Evolutionary conservation across 2,329 filamentous ascomycete genomes (phyloP).

Genomic region (Didymella sp.): DNA sequence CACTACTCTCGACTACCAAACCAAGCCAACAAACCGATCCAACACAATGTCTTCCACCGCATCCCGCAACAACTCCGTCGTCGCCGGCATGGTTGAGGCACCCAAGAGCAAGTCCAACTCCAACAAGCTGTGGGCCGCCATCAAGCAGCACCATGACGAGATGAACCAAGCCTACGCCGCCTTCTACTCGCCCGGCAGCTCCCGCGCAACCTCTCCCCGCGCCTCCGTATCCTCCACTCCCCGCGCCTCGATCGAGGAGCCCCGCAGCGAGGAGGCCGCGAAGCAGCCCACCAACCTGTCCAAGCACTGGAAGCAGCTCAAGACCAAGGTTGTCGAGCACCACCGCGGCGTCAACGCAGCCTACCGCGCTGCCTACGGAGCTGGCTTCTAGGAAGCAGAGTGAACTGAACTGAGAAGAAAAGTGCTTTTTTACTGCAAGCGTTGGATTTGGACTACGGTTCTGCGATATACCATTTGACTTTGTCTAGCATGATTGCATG

Average conservation of each 20-base stretch:
- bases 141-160: conserved; percentile 42
- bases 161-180: conserved; percentile 40
- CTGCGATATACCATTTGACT: conserved; percentile 23
- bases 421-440: conserved; percentile 16
- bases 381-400: conserved; percentile 5
- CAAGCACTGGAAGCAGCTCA: conserved; percentile 36
- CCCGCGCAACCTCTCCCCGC: conserved; percentile 12
- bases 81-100: conserved; percentile 18
- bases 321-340: conserved; percentile 42
- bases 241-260: conserved; percentile 25
- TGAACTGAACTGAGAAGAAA: conserved; percentile 8
- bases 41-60: conserved; percentile 22
- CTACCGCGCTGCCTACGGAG: conserved; percentile 26
- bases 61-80: conserved; percentile 31
- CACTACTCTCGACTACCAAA: conserved; percentile 1
- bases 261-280: conserved; percentile 18
- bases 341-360: conserved; percentile 38
- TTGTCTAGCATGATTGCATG: conserved; percentile 12
- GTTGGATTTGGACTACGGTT: conserved; percentile 21
- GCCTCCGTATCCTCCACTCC: conserved; percentile 22
- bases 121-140: conserved; percentile 36
- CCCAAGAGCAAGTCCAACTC: conserved; percentile 28
- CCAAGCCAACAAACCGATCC: conserved; percentile 6
- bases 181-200: conserved; percentile 33
- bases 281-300: conserved; percentile 28